Base-by-base conservation (phyloP, 805 yeast genomes). In the Candida dajiaensis region DNA sequence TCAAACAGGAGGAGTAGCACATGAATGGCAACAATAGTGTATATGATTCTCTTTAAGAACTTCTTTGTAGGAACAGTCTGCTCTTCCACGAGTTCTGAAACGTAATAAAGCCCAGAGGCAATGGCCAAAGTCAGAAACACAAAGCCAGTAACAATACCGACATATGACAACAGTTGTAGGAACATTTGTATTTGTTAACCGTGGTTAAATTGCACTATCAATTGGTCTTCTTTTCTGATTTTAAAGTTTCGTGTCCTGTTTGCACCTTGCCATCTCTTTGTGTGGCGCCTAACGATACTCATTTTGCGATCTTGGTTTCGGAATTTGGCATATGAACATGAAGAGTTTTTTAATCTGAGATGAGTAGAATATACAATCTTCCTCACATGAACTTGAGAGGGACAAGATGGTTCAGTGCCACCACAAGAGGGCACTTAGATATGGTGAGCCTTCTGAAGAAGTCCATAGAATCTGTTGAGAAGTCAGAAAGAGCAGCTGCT, bases 71-170 rank as follows among this genome's bases (percentile, higher is more conserved):
- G 80, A 52, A 86, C 94, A 0, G 95, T 77, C 63, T 94, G 92
- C 59, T 90, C 97, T 62, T 94, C 99, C 15, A 94, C 95, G 28
- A 89, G 68, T 62, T 94, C 99, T 9, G 96, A 86, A 35, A 92
- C 72, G 58, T 89, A 90, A 70, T 89, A 94, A 29, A 94, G 70
- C 0, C 96, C 98, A 2, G 96, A 86, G 0, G 98, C 97, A 49
- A 85, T 82, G 19, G 88, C 77, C 29, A 81, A 67, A 0, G 85
- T 80, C 44, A 80, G 69, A 46, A 79, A 74, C 2, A 77, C 56
- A 54, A 85, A 83, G 3, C 90, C 94, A 0, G 74, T 58, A 0
- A 78, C 64, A 1, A 78, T 69, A 15, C 94, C 94, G 3, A 73
- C 61, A 46, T 78, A 73, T 2, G 90, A 80, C 2, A 85, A 62